phyloP scores from a whole-genome alignment of 2,329 filamentous ascomycete genomes.

The Talaromyces piceae region DNA sequence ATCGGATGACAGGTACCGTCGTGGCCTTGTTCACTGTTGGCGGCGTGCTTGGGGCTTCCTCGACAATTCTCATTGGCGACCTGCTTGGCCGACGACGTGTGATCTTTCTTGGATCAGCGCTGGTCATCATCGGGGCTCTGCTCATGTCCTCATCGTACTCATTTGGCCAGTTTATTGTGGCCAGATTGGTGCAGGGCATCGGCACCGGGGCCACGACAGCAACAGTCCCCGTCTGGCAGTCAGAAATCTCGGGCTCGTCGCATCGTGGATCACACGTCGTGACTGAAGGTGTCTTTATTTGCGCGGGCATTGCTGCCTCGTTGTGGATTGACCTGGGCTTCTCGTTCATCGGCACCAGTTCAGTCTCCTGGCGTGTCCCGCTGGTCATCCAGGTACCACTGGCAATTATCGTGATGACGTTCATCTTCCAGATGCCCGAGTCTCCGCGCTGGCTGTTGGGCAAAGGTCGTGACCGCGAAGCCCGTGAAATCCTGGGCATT shows the following conservation, averaged over 20 bases:
- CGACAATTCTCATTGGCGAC: constrained; percentile 41
- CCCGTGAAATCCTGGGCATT: constrained; percentile 13
- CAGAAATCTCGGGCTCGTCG: constrained; percentile 27
- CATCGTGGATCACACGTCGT: constrained; percentile 46
- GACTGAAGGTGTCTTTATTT: constrained; percentile 44
- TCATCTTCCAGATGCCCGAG: constrained; percentile 11
- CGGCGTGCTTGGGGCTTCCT: constrained; percentile 39
- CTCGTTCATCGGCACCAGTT: constrained; percentile 28
- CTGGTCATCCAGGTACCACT: constrained; percentile 27
- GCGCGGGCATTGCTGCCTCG: constrained; percentile 38
- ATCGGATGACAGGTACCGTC: constrained; percentile 23
- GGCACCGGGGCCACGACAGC: constrained; percentile 39
- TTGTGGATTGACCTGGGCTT: constrained; percentile 45
- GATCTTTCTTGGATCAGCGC: constrained; percentile 31
- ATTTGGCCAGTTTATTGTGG: constrained; percentile 39
- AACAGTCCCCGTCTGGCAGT: constrained; percentile 43
- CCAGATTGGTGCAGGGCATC: constrained; percentile 36
- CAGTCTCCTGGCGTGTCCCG: constrained; percentile 39
- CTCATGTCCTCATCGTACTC: constrained; percentile 39
- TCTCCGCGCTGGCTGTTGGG: constrained; percentile 12
- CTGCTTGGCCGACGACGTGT: constrained; percentile 36
- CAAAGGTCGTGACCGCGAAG: constrained; percentile 12
- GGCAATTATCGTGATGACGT: constrained; percentile 23
- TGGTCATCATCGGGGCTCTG: constrained; percentile 39
- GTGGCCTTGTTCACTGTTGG: constrained; percentile 41